phyloP scores from a whole-genome alignment of 2,329 filamentous ascomycete species.

The Macrophomina pseudophaseolina region DNA sequence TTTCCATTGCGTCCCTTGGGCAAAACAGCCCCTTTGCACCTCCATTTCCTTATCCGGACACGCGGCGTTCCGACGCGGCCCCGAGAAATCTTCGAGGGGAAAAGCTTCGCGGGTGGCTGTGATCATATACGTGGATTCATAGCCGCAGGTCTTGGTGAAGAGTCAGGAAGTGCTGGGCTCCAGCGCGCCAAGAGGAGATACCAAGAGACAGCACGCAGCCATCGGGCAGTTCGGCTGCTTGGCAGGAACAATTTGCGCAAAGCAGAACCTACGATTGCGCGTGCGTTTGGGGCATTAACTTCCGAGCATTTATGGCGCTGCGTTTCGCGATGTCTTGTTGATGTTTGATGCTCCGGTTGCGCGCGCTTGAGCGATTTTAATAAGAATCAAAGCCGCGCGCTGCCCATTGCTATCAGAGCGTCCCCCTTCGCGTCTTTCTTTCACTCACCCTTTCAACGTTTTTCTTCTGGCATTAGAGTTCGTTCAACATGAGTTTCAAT shows the following conservation, averaged over 20 bases:
- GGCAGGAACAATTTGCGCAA: background rate
- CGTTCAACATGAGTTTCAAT: conserved; percentile 32
- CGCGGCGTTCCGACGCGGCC: background rate
- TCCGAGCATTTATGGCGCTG: background rate
- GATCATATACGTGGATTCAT: background rate
- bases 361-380: background rate
- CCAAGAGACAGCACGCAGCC: conserved; percentile 9
- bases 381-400: background rate
- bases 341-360: background rate
- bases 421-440: background rate
- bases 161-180: conserved; percentile 7
- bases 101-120: conserved; percentile 18
- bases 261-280: background rate
- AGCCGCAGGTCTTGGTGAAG: background rate
- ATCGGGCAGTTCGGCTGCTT: conserved; percentile 10
- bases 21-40: too few relatives aligned
- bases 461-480: background rate
- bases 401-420: background rate
- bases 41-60: background rate
- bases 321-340: background rate
- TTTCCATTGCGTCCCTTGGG: background rate
- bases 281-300: conserved; percentile 2
- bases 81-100: background rate
- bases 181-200: background rate
- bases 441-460: background rate